Base-by-base conservation (phyloP, 306 rosid species). In the Lathyrus sativus region DNA sequence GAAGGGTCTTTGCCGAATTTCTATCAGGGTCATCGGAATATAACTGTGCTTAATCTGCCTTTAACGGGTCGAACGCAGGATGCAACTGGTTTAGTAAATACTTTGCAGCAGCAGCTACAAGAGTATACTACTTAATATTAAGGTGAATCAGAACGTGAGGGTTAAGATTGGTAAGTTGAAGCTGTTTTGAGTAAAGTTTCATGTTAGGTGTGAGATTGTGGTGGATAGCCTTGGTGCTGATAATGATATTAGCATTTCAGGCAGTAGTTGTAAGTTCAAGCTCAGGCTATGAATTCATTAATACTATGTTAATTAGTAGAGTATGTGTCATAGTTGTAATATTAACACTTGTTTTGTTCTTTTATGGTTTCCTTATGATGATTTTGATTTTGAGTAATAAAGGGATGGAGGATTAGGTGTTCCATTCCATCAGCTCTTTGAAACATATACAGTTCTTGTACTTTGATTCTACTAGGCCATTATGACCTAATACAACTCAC, bases 11-110 rank as follows among this genome's bases (percentile, higher is more conserved):
- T 92, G 77, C 95, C 96, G 3, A 83, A 68, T 39, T 92, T 92
- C 80, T 92, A 92, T 61, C 96, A 92, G 46, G 98, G 98, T 10
- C 96, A 89, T 50, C 77, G 54, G 14, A 92, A 89, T 80, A 92
- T 83, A 1, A 92, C 96, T 1, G 85, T 75, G 78, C 83, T 92
- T 28, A 15, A 77, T 53, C 62, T 89, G 18, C 44, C 78, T 4
- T 31, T 92, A 42, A 9, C 76, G 0, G 96, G 98, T 10, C 80
- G 77, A 42, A 80, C 81, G 4, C 80, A 75, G 8, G 78, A 92
- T 71, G 92, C 89, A 8, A 70, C 59, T 10, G 79, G 38, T 0
- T 39, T 89, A 3, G 0, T 67, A 0, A 58, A 1, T 37, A 11
- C 51, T 0, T 3, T 89, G 11, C 79, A 71, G 72, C 59, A 71